Evolutionary conservation across 495 filamentous ascomycete species (phyloP), one percentile per base, ranked within the genome.

Genomic region (Letharia columbiana): DNA sequence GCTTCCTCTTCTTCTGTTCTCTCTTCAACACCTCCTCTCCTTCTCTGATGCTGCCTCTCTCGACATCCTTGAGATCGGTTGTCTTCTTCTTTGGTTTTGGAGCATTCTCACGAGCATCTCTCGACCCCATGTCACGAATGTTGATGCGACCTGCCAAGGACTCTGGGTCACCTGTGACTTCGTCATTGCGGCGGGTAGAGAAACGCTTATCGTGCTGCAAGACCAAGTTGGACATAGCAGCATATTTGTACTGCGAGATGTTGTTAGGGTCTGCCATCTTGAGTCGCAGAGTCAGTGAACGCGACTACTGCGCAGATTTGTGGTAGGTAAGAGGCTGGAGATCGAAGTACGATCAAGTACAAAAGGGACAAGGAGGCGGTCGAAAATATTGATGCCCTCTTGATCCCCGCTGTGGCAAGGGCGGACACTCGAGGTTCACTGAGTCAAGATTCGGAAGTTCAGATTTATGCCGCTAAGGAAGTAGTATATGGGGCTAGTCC

Each of bases 221-320:
- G 75, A 99, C 94, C 91, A 99, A 87, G 86, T 99, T 99, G 81
- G 94, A 98, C 94, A 99, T 99, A 76, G 91, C 92, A 87, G 91
- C 90, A 84, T 99, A 99, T 78, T 99, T 99, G 83, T 96, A 99
- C 79, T 97, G 92, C 72, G 90, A 93, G 62, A 96, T 88, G 86
- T 93, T 89, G 80, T 92, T 83, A 71, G 87, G 88, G 82, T 96
- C 91, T 76, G 89, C 84, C 92, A 95, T 95, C 66, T 77, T 88
- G 79, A 63, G 59, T 31, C 54, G n/a, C 57, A 41, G 57, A 52
- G 42, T 66, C 50, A 44, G 52, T 42, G 47, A 62, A 40, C 61
- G 69, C 69, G 69, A 67, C 69, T 67, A 39, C 31, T 71, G 69
- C 69, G 69, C 67, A 63, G 57, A 52, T 12, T 35, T 18, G 54